Evolutionary conservation across 495 filamentous ascomycete genomes (phyloP).

Genomic region (Delitschia confertaspora): DNA sequence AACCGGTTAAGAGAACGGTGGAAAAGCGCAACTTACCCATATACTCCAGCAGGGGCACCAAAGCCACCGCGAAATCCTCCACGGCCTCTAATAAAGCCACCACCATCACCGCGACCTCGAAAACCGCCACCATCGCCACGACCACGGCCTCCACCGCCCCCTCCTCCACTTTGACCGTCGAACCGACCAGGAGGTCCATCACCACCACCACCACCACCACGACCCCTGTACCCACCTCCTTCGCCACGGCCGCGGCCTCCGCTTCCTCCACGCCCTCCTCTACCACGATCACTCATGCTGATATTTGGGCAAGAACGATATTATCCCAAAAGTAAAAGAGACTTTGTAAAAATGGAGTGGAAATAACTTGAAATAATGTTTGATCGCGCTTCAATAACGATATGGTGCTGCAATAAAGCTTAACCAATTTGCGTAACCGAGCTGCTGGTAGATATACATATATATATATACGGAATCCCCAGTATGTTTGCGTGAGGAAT

Average conservation of each 20-base stretch:
- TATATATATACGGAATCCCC: too few relatives aligned
- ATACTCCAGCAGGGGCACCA: constrained; percentile 1
- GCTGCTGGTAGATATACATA: too few relatives aligned
- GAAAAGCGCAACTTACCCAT: constrained; percentile 13
- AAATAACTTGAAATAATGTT: background rate
- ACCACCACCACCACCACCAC: constrained; percentile 9
- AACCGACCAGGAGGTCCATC: constrained; percentile 6
- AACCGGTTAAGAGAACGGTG: background rate
- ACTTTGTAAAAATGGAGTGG: background rate
- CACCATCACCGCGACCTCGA: background rate
- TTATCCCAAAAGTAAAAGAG: background rate
- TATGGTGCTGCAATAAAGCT: too few relatives aligned
- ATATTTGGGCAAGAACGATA: constrained; percentile 7
- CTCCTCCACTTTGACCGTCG: background rate
- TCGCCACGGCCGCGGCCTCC: constrained; percentile 12
- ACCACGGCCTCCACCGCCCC: constrained; percentile 9
- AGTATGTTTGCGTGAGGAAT: too few relatives aligned
- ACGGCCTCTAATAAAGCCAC: constrained; percentile 5
- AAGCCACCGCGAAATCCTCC: constrained; percentile 6
- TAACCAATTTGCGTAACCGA: too few relatives aligned
- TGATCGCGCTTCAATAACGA: too few relatives aligned
- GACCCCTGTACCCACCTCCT: constrained; percentile 1
- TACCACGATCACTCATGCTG: constrained; percentile 1
- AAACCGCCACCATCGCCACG: constrained; percentile 10
- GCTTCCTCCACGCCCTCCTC: constrained; percentile 2